Evolutionary conservation across 2,329 filamentous ascomycete genomes (phyloP), one percentile per base, ranked within the genome.

Genomic region (Aureobasidium sp.): DNA sequence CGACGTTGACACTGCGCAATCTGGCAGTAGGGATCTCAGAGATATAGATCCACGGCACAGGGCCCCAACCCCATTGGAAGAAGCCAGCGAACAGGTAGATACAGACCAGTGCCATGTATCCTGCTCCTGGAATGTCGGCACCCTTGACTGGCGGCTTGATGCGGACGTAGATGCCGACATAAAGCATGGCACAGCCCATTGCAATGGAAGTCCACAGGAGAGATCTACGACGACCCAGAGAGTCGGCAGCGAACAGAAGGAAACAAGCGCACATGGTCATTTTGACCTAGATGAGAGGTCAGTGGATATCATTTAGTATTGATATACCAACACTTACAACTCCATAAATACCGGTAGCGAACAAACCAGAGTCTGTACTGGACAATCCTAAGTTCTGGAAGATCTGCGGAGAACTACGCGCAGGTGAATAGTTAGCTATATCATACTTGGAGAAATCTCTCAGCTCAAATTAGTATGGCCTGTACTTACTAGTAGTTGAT

Each of bases 261-360:
- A 93, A 93, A 62, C 83, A 73, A 7, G 85, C 82, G 73, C 89
- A 92, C 45, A 88, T 86, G 13, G 83, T 78, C 78, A 91, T 89
- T 77, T 93, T 93, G 65, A 92, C 58, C 58, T 59, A n/a, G 8
- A 20, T 15, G 45, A 1, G 20, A 20, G n/a, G 13, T 59, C 42
- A 59, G 42, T 38, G 18, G 38, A 16, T 40, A 16, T 6, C 0
- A 10, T 16, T 1, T 47, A 4, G 3, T 20, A 2, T 25, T 25
- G n/a, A 18, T 18, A 2, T 25, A 27, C 4, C 1, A 27, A 29
- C 11, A 59, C 56, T 59, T 23, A 59, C 87, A 63, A 93, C 85
- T 31, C 91, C 91, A 74, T 93, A 93, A 69, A 93, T 86, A 47
- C 91, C 91, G 0, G 91, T 93, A 6, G 91, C 90, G 74, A 93